Evolutionary conservation across 176 grass and related monocot species (phyloP), one percentile per base, ranked within the genome.

Genomic region (Phragmites australis): DNA sequence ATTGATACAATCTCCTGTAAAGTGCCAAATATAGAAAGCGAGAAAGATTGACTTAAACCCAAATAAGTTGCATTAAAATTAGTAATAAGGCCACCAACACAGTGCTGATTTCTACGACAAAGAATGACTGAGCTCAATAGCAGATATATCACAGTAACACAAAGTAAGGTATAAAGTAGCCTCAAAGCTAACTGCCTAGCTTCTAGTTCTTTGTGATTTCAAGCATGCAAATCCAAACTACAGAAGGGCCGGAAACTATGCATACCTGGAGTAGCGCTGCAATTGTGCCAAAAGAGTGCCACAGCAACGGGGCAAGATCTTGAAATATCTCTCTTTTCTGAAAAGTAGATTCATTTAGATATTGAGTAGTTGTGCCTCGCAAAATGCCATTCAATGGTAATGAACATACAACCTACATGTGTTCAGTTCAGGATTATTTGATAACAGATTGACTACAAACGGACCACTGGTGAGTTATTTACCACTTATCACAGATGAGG

Each of bases 1-100:
- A 95, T 95, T 30, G 93, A 99, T 49, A 99, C 90, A 39, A 99
- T 99, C 68, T 99, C 96, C 93, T 99, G 86, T 82, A 86, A 80
- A 40, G 85, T 73, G 16, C 27, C 23, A 70, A 64, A 75, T 18
- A 66, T 11, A 72, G 9, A 3, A 77, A 16, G 23, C 77, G 58
- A 85, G 23, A 46, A 65, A 81, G 22, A 81, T 42, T 76, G 37
- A 12, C 2, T 49, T 19, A 71, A 65, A 67, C 42, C n/a, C 21
- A 9, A 72, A 72, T 7, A 73, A 79, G 8, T 59, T 72, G 8
- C 21, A 47, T 31, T 4, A 22, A 77, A 89, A 7, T 32, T 77
- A 90, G 49, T 17, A 68, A 74, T 54, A 68, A 23, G 77, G 12
- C 29, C 9, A 72, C 45, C 29, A 37, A 53, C 2, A 21, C 44